Base-by-base conservation (phyloP, 192 early-diverging fungal genomes). In the Linnemannia zychae region DNA sequence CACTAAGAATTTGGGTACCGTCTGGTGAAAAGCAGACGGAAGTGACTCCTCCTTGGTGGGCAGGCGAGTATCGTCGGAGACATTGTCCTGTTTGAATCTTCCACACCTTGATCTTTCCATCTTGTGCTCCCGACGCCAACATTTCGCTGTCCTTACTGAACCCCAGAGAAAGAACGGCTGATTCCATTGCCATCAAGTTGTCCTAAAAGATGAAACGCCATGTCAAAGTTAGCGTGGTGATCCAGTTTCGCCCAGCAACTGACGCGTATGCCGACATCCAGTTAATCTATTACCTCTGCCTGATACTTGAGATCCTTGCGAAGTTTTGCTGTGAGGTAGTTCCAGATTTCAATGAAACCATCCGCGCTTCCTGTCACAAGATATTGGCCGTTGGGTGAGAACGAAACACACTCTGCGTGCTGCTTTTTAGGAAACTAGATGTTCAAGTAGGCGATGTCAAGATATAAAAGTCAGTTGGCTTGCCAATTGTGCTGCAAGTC, bases 271-370 rank as follows among this genome's bases (percentile, higher is more conserved):
- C 3, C 11, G 31, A 63, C 57, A 31, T 13, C 7, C 11, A 63
- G 57, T 63, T 34, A 22, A 18, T 40, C 52, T 38, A n/a, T 79
- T 84, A 93, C 96, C 71, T 98, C 95, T 0, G 93, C 92, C 85
- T 99, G 98, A 86, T 98, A 99, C 72, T 93, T 91, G 33, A 99
- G 88, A 88, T 98, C 97, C 69, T 89, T 94, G 40, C 97, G 88
- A 28, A 97, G 89, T 81, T 98, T 99, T 1, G 97, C 97, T 1
- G 97, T 98, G 72, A 96, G 89, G 73, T 93, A 95, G 76, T 98
- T 97, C 97, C 97, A 99, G 18, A 99, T 84, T 88, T 99, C 98
- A 79, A 99, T 96, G 85, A 98, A 97, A 2, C 98, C 98, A 90
- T 99, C 98, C 48, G 92, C 88, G 67, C 93, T 95, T 36, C 98